Percentiles rank a stretch among this genome's conserved stretches.
phyloP scores from a whole-genome alignment of 2,329 filamentous ascomycete species.

The Cercospora zeae-maydis region DNA sequence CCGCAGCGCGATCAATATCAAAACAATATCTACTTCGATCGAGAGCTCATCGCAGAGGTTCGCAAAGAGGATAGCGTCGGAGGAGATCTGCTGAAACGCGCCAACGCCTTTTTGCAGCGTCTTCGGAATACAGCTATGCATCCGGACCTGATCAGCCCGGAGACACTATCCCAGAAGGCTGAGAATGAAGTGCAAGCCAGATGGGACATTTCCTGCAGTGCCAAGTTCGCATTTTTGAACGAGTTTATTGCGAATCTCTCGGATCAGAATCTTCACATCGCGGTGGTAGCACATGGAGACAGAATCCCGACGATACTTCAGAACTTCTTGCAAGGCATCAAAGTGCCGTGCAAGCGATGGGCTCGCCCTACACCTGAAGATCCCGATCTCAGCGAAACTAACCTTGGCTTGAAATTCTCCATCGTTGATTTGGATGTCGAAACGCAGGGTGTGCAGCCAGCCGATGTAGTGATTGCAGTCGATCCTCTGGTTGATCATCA shows the following conservation, averaged over 20 bases:
- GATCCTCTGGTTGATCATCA: constrained; percentile 32
- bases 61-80: constrained; percentile 19
- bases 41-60: constrained; percentile 29
- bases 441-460: constrained; percentile 27
- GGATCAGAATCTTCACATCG: constrained; percentile 28
- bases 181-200: constrained; percentile 29
- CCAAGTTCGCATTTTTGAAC: constrained; percentile 39
- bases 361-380: constrained; percentile 15
- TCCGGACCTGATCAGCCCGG: constrained; percentile 36
- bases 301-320: constrained; percentile 34
- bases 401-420: constrained; percentile 32
- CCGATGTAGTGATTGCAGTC: constrained; percentile 42
- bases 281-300: constrained; percentile 32
- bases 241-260: constrained; percentile 32
- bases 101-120: constrained; percentile 29
- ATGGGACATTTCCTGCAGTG: constrained; percentile 37
- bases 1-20: constrained; percentile 35
- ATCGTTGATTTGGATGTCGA: constrained; percentile 34
- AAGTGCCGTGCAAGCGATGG: constrained; percentile 26
- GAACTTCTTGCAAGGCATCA: constrained; percentile 26
- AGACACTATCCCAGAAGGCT: constrained; percentile 31
- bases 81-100: constrained; percentile 18
- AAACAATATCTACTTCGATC: constrained; percentile 24
- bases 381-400: constrained; percentile 5
- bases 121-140: constrained; percentile 31